A percentile compares a stretch with the other conserved stretches of the same genome.
Conservation (phyloP, 2,329 filamentous ascomycete genomes). For the Hypoxylon sp. region DNA sequence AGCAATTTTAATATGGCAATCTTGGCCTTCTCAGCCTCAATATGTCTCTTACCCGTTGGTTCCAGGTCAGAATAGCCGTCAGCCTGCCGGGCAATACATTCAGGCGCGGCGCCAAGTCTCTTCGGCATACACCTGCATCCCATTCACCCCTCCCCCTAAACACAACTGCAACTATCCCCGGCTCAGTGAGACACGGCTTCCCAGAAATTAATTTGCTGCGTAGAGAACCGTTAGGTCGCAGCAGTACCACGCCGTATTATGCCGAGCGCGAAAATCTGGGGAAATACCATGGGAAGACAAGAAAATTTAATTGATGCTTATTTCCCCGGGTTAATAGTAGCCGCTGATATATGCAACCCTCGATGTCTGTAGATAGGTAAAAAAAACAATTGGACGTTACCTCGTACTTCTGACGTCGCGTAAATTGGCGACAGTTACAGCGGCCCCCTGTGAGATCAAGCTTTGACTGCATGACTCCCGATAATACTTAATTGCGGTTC, state of each 20-base stretch:
- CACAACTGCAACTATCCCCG: not conserved
- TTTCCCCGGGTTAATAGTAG: constrained; percentile 34
- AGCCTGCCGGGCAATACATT: constrained; percentile 4
- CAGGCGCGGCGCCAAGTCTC: constrained; percentile 22
- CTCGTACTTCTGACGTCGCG: constrained; percentile 23
- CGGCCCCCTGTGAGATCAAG: constrained; percentile 25
- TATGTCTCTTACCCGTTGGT: not conserved
- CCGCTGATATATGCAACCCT: constrained; percentile 2
- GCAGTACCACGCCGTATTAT: constrained; percentile 25
- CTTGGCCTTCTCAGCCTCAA: constrained; percentile 23
- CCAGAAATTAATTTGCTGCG: constrained; percentile 31
- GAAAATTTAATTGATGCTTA: constrained; percentile 24
- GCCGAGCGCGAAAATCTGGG: constrained; percentile 36
- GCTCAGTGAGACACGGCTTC: constrained; percentile 4
- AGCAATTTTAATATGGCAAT: not conserved
- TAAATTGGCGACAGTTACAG: constrained; percentile 22
- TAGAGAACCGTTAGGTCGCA: constrained; percentile 22
- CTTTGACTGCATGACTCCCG: constrained; percentile 27
- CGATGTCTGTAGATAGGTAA: not conserved
- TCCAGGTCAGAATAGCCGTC: constrained; percentile 15
- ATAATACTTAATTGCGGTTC: constrained; percentile 28
- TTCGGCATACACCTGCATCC: constrained; percentile 32
- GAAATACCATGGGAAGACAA: constrained; percentile 31
- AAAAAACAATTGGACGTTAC: not conserved
- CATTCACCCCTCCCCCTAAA: constrained; percentile 25